phyloP scores from a whole-genome alignment of 1,284 basidiomycete species.

The Thecaphora thlaspeos region DNA sequence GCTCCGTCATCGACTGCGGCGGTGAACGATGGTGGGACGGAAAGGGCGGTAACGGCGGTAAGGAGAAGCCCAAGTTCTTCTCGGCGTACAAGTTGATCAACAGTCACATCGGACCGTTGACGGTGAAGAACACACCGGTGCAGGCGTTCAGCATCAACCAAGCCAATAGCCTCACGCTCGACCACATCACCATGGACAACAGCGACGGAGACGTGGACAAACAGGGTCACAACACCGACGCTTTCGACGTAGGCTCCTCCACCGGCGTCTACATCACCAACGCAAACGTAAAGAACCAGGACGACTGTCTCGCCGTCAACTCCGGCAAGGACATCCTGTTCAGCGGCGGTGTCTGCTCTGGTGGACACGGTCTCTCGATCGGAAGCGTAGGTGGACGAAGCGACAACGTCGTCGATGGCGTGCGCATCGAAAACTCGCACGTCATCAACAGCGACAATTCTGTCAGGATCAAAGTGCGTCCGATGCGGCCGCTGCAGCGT shows the following conservation, averaged over 20 bases:
- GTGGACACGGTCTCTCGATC: conserved; percentile 32
- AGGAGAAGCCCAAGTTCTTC: conserved; percentile 28
- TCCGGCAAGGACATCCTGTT: conserved; percentile 20
- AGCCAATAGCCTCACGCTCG: conserved; percentile 7
- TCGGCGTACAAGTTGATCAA: conserved; percentile 9
- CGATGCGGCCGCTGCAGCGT: too few relatives aligned
- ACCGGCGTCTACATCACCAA: conserved; percentile 13
- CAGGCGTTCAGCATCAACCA: conserved; percentile 26
- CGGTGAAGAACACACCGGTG: conserved; percentile 28
- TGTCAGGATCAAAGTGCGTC: conserved; percentile 20
- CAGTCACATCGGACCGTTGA: conserved; percentile 10
- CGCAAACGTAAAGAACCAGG: conserved; percentile 18
- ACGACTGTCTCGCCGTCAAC: conserved; percentile 32
- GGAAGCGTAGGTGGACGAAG: conserved; percentile 19
- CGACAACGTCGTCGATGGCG: conserved; percentile 23
- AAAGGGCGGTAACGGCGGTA: conserved; percentile 18
- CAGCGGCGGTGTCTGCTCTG: conserved; percentile 11
- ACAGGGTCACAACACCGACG: conserved; percentile 29
- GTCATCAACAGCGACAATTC: conserved; percentile 17
- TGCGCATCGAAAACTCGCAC: conserved; percentile 9
- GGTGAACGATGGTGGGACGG: conserved; percentile 26
- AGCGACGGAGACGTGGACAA: conserved; percentile 6
- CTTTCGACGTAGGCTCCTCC: conserved; percentile 21
- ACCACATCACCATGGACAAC: conserved; percentile 17
- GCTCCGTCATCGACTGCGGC: conserved; percentile 11